Conservation (phyloP, 331 rosid species). For the Phaseolus coccineus region DNA sequence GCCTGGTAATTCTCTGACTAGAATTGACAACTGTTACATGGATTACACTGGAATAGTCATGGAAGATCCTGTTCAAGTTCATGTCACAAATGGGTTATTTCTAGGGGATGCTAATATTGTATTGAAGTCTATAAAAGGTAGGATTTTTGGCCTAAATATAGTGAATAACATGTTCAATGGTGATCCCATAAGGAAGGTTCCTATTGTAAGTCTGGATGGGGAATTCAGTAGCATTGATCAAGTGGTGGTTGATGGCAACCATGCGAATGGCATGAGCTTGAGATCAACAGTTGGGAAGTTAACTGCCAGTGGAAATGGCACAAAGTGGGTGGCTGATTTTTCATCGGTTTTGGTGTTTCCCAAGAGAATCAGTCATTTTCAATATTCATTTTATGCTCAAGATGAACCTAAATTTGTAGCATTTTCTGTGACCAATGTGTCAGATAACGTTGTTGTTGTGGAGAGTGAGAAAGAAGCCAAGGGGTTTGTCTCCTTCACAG, state of each 20-base stretch:
- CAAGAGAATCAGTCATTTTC: constrained; percentile 56
- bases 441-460: constrained; percentile 63
- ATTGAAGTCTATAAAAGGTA: constrained; percentile 59
- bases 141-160: constrained; percentile 62
- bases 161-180: constrained; percentile 69
- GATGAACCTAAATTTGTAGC: constrained; percentile 58
- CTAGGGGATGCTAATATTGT: constrained; percentile 65
- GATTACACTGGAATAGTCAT: constrained; percentile 69
- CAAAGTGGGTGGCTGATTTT: constrained; percentile 69
- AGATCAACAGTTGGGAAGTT: constrained; percentile 69
- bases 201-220: constrained; percentile 64
- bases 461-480: constrained; percentile 62
- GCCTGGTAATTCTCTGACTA: constrained; percentile 64
- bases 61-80: constrained; percentile 83
- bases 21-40: constrained; percentile 69
- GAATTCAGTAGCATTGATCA: constrained; percentile 57
- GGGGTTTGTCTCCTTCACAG: constrained; percentile 57
- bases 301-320: constrained; percentile 54
- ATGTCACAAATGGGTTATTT: constrained; percentile 71
- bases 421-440: constrained; percentile 64
- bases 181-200: constrained; percentile 50
- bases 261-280: constrained; percentile 62
- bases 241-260: constrained; percentile 69
- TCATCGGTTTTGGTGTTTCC: constrained; percentile 61
- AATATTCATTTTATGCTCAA: constrained; percentile 53